Evolutionary conservation across 2,329 filamentous ascomycete species (phyloP), one percentile per base, ranked within the genome.

Genomic region (Talaromyces sp.): DNA sequence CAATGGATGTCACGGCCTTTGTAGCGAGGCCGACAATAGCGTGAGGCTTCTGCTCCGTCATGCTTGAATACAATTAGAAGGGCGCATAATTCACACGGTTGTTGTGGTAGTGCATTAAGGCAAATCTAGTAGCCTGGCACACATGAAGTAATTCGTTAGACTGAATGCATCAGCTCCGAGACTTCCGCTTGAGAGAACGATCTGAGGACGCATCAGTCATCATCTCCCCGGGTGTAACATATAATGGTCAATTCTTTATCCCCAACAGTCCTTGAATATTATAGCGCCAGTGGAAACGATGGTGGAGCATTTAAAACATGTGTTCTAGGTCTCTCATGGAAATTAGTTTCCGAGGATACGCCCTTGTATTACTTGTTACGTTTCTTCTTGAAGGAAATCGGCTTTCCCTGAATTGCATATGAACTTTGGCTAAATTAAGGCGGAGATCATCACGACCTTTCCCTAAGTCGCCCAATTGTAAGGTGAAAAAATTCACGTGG

Each of bases 1-100:
- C 57, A 3, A 72, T 19, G 27, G 50, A 19, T 54, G 27, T n/a
- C 50, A 54, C 50, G 14, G 27, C 49, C 49, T 52, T 52, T 13
- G 49, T 33, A 14, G 49, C 27, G 14, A 54, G 27, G 27, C 27
- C 13, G 50, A n/a, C 50, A 35, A 54, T 54, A 54, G n/a, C 50
- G 16, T 54, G 27, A 19, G 50, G 14, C 13, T 35, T 35, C 27
- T 54, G 50, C 50, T 10, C 50, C 50, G 3, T 54, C 27, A 19
- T 54, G 50, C 14, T 35, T 31, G 16, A 10, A 33, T 54, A 54
- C 27, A 54, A 16, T 7, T 54, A 54, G 16, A 35, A 24, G 16
- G 24, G 13, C 35, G 50, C 50, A 19, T 14, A 35, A 54, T 33
- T 35, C 27, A 13, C 9, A 54, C 3, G n/a, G 16, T 54, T 54